Evolutionary conservation across 225 moss, liverwort and hornwort genomes (phyloP), one percentile per base, ranked within the genome.

Genomic region (Pseudoscleropodium purum): DNA sequence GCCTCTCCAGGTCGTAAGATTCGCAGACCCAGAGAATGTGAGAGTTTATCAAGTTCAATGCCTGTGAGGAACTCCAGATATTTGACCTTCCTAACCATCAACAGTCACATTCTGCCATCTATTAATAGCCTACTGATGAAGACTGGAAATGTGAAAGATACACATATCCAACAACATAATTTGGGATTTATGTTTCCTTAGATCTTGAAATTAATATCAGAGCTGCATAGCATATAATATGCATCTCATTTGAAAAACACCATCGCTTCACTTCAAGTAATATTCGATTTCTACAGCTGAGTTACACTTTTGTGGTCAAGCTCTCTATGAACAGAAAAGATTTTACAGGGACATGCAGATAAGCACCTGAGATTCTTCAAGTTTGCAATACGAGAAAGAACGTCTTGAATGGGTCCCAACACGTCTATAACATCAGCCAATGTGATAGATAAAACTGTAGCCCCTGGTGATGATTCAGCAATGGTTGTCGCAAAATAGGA

Each of bases 371-470:
- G 96, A 82, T 90, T 94, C 89, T 94, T 97, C 87, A 96, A 88
- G 70, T 97, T 98, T 57, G 95, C 92, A 85, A 96, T 94, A 33
- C 96, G 95, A 75, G 93, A 91, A 70, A 98, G 94, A 87, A 98
- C 95, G 68, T 98, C 97, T 65, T 98, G 96, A 79, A 98, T 97
- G 75, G 98, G 98, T 45, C 98, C 98, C 84, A 98, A 86, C 23
- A 96, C 92, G 20, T 93, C 88, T 41, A 92, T 90, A 84, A 98
- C 92, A 90, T 96, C 91, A 80, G 94, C 92, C 86, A 97, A 88
- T 57, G 96, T 93, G 56, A 98, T 93, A 69, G 96, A 96, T 85
- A 98, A 92, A 86, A 96, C 92, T 72, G 92, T 62, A 29, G 89
- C 92, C 59, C 96, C 98, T 2, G 78, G 84, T 86, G 90, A 56